Base-by-base conservation (phyloP, 2,329 filamentous ascomycete species). In the Scedosporium boydii region DNA sequence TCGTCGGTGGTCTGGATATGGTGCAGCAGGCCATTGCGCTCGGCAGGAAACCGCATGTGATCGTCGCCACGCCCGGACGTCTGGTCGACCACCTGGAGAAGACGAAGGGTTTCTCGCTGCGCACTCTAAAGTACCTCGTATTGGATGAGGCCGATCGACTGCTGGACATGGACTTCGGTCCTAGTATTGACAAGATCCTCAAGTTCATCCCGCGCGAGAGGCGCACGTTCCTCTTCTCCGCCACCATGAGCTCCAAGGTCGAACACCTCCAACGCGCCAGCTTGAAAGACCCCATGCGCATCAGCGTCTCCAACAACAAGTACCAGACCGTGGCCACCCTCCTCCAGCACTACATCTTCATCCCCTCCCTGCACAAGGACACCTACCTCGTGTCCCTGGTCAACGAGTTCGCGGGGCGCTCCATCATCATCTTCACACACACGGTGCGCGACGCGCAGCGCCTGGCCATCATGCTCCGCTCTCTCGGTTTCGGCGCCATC, bases 1-100 rank as follows among this genome's bases (percentile, higher is more conserved):
- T 99, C 53, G 90, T 98, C 1, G 95, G 95, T 69, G 95, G 95
- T 53, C 87, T 98, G 81, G 93, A 98, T 67, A 97, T 97, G 91
- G 90, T 97, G 1, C 84, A 90, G 0, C 95, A 99, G 73, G 77
- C 89, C 1, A 96, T 99, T 66, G 89, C 93, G 0, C 83, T 99
- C 0, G 91, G 90, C n/a, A 97, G 96, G 81, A 93, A 93, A 69
- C 95, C 95, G 6, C 95, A 99, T 70, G 87, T 99, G 26, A 80
- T 98, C 23, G 93, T 98, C 46, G 93, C 93, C 0, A 97, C 93
- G 0, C 93, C 93, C 0, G 93, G 93, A 60, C 86, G 93, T 63
- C 78, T 97, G 23, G 80, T 97, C 4, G 95, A 98, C 70, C 95
- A 99, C 69, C 78, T 98, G 7, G 92, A 98, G 73, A 96, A 96